These are phyloP conservation scores for Spathaspora sp. DNA, from an alignment of 1,139 yeast species.

Conservation along the genomic window DNA sequence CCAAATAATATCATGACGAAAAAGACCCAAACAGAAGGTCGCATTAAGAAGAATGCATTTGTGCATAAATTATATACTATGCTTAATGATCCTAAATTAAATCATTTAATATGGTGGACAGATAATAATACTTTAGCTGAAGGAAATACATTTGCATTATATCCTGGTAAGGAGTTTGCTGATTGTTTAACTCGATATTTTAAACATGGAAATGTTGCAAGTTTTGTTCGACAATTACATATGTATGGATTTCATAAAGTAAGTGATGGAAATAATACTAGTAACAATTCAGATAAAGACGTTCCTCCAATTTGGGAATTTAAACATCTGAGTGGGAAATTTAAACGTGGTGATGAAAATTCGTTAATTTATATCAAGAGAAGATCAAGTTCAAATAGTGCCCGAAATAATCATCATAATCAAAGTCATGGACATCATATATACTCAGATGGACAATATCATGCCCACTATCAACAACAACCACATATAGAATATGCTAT, in stretches of 20 bases:
- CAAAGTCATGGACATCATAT: conserved; percentile 3
- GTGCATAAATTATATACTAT: conserved; percentile 62
- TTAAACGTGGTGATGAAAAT: conserved; percentile 72
- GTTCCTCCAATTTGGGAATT: conserved; percentile 72
- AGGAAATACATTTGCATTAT: conserved; percentile 57
- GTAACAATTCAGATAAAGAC: conserved; percentile 22
- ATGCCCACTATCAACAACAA: conserved; percentile 7
- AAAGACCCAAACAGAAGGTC: conserved; percentile 18
- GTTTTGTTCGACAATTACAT: conserved; percentile 48
- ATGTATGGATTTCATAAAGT: conserved; percentile 57
- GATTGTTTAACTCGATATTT: conserved; percentile 43
- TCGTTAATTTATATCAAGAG: conserved; percentile 67
- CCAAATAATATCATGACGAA: conserved; percentile 18
- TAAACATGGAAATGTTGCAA: conserved; percentile 49
- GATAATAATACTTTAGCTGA: conserved; percentile 45
- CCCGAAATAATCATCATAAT: conserved; percentile 14
- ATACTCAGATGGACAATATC: conserved; percentile 7
- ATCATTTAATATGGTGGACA: conserved; percentile 75
- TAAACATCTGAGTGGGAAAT: conserved; percentile 77
- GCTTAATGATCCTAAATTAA: conserved; percentile 52
- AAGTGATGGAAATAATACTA: conserved; percentile 30
- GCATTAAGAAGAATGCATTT: conserved; percentile 59
- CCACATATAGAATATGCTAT: conserved; percentile 2
- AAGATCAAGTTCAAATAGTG: conserved; percentile 44
- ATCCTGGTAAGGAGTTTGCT: conserved; percentile 54